Conservation (phyloP, 2,329 filamentous ascomycete species). For the Aspergillus thermomutatus region DNA sequence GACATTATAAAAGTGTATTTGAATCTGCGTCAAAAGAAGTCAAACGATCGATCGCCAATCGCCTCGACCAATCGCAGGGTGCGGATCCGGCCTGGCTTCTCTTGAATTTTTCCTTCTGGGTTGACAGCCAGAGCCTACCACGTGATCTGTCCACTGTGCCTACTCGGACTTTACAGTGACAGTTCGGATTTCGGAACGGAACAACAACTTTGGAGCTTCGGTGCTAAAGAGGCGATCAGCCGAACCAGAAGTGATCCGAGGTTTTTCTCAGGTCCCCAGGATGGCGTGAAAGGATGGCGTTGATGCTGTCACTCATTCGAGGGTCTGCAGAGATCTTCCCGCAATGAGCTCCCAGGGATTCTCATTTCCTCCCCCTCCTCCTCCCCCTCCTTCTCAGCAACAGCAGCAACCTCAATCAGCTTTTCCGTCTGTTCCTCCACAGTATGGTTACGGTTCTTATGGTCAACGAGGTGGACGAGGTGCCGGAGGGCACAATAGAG, state of each 20-base stretch:
- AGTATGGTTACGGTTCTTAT: slow-evolving; percentile 26
- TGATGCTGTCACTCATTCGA: slow-evolving; percentile 20
- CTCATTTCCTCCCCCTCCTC: slow-evolving; percentile 46
- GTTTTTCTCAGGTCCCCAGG: slow-evolving; percentile 5
- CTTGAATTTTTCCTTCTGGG: slow-evolving; percentile 11
- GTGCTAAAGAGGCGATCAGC: not conserved
- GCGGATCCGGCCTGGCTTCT: slow-evolving; percentile 11
- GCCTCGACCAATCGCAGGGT: slow-evolving; percentile 18
- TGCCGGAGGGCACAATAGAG: slow-evolving; percentile 25
- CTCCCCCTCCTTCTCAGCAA: slow-evolving; percentile 34
- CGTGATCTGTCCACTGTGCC: slow-evolving; percentile 9
- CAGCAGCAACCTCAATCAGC: slow-evolving; percentile 14
- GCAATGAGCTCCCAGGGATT: slow-evolving; percentile 43
- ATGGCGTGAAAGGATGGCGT: slow-evolving; percentile 26
- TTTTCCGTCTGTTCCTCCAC: slow-evolving; percentile 16
- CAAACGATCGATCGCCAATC: slow-evolving; percentile 1
- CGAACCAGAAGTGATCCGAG: not conserved
- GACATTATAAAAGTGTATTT: slow-evolving; percentile 4
- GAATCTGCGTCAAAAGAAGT: not conserved
- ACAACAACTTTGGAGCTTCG: slow-evolving; percentile 11
- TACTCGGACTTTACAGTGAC: not conserved
- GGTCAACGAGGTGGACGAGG: slow-evolving; percentile 26
- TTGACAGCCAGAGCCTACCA: not conserved
- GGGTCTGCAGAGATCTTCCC: slow-evolving; percentile 21
- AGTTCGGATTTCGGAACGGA: slow-evolving; percentile 19